A percentile compares a stretch with the other conserved stretches of the same genome.
Evolutionary conservation across 495 filamentous ascomycete species (phyloP).

Genomic region (Neurospora sp.): DNA sequence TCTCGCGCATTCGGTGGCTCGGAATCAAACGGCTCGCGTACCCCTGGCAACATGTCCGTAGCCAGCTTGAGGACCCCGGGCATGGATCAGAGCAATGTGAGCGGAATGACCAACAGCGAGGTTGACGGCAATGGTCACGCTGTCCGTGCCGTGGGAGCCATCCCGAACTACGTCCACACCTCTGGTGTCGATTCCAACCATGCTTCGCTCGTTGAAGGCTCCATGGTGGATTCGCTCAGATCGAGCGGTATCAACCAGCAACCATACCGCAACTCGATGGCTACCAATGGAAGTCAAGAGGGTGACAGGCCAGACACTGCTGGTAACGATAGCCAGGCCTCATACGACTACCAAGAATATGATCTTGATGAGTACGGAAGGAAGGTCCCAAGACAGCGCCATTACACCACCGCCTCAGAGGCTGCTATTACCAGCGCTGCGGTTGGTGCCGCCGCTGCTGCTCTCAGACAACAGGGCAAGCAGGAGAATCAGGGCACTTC

Average conservation of each 20-base stretch:
- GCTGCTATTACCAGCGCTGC: slow-evolving; percentile 42
- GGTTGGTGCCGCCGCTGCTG: slow-evolving; percentile 38
- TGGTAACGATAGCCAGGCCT: slow-evolving; percentile 21
- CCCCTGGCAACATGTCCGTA: slow-evolving; percentile 15
- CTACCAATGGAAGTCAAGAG: slow-evolving; percentile 20
- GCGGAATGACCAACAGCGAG: slow-evolving; percentile 61
- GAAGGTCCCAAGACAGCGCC: slow-evolving; percentile 34
- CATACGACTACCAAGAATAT: slow-evolving; percentile 30
- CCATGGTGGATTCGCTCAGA: slow-evolving; percentile 56
- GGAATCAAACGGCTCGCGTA: background rate
- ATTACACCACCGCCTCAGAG: slow-evolving; percentile 39
- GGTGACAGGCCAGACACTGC: slow-evolving; percentile 19
- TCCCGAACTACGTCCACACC: slow-evolving; percentile 64
- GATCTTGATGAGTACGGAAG: slow-evolving; percentile 45
- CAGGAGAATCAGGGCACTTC: slow-evolving; percentile 16
- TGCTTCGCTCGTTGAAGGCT: slow-evolving; percentile 77
- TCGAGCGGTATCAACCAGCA: slow-evolving; percentile 28
- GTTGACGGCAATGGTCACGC: slow-evolving; percentile 56
- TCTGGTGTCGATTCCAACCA: slow-evolving; percentile 76
- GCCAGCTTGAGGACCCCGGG: slow-evolving; percentile 32
- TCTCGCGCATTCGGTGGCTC: slow-evolving; percentile 15
- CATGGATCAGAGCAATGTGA: slow-evolving; percentile 47
- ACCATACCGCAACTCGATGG: slow-evolving; percentile 28
- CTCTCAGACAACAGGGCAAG: slow-evolving; percentile 29
- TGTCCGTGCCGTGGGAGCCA: slow-evolving; percentile 56